Percentiles rank a stretch among this genome's conserved stretches.
Conservation (phyloP, 345 rosid species). For the Streptanthus diversifolius region DNA sequence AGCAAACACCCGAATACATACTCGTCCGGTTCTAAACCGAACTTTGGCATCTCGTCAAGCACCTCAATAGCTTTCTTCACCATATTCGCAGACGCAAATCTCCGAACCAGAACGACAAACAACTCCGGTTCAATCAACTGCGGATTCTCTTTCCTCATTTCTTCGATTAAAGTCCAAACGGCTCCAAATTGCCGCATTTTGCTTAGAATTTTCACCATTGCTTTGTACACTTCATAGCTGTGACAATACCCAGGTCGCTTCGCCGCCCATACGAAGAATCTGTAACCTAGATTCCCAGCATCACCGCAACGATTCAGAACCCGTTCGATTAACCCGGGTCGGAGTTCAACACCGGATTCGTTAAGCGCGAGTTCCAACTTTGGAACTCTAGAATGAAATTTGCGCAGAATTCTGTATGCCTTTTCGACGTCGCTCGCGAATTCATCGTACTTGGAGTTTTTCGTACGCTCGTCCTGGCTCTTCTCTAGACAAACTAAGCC, state of each 20-base stretch:
- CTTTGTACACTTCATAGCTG: constrained; percentile 62
- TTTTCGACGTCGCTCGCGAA: constrained; percentile 77
- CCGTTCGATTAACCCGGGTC: constrained; percentile 69
- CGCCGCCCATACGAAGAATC: constrained; percentile 77
- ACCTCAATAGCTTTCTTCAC: constrained; percentile 84
- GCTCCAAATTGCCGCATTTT: constrained; percentile 87
- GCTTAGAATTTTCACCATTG: constrained; percentile 66
- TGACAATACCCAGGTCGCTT: constrained; percentile 71
- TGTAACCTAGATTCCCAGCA: constrained; percentile 81
- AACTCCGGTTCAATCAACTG: constrained; percentile 65
- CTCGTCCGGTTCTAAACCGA: constrained; percentile 74
- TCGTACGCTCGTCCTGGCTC: constrained; percentile 15
- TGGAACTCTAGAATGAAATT: constrained; percentile 65
- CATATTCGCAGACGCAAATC: constrained; percentile 68
- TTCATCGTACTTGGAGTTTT: constrained; percentile 41
- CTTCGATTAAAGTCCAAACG: constrained; percentile 86
- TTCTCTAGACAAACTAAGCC: constrained; percentile 50
- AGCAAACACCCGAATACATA: constrained; percentile 68
- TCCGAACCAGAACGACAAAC: constrained; percentile 64
- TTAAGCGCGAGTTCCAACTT: constrained; percentile 74
- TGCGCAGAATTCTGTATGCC: constrained; percentile 64
- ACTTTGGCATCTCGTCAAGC: constrained; percentile 86
- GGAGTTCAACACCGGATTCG: constrained; percentile 65
- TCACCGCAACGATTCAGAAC: constrained; percentile 89
- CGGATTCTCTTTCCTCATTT: constrained; percentile 74